These are phyloP conservation scores for Colletotrichum viniferum DNA, from an alignment of 2,329 filamentous ascomycete genomes.

Conservation along the genomic window DNA sequence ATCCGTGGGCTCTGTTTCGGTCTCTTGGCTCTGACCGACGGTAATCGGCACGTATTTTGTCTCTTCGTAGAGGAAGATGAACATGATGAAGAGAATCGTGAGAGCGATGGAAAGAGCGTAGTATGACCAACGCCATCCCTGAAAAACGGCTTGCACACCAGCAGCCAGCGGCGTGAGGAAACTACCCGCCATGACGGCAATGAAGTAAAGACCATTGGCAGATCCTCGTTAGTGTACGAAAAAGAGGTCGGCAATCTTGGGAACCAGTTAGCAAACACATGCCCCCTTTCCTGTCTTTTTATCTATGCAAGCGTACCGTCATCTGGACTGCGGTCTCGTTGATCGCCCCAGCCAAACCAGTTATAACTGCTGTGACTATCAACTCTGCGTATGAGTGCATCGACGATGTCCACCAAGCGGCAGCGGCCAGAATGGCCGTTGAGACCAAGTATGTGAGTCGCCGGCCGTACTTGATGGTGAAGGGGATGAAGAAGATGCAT, in stretches of 20 bases:
- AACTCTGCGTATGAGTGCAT: conserved; percentile 14
- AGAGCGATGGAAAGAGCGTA: conserved; percentile 27
- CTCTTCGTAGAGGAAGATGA: conserved; percentile 30
- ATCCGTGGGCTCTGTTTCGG: not conserved
- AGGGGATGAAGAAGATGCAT: conserved; percentile 37
- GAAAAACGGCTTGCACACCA: conserved; percentile 27
- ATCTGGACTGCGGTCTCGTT: conserved; percentile 43
- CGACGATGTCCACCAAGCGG: conserved; percentile 17
- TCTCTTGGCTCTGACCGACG: conserved; percentile 17
- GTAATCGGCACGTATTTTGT: conserved; percentile 30
- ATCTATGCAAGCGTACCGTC: conserved; percentile 23
- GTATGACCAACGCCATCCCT: conserved; percentile 36
- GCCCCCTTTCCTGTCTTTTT: not conserved
- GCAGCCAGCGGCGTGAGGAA: conserved; percentile 31
- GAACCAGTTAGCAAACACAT: not conserved
- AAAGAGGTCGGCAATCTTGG: conserved; percentile 33
- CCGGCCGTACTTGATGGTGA: conserved; percentile 38
- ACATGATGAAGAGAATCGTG: conserved; percentile 25
- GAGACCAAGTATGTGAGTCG: conserved; percentile 32
- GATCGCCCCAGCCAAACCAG: conserved; percentile 39
- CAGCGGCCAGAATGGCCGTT: conserved; percentile 16
- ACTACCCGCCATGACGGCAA: conserved; percentile 30
- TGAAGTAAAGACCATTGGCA: conserved; percentile 36
- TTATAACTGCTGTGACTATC: conserved; percentile 24
- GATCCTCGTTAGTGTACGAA: conserved; percentile 33